Evolutionary conservation across 352 stramenopile species (phyloP).

Genomic region (Albugo laibachii): DNA sequence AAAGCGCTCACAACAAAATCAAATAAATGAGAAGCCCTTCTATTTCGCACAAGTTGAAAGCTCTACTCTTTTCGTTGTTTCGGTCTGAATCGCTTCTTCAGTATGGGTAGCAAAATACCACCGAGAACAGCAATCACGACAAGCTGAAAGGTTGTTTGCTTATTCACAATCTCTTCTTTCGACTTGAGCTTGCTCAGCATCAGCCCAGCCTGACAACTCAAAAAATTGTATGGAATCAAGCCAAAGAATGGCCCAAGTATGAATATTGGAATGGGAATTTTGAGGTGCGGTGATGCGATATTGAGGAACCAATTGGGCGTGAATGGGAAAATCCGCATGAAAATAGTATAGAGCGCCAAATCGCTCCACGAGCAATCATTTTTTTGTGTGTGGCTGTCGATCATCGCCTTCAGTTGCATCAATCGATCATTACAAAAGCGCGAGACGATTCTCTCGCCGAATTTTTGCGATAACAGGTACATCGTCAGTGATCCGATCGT

Average conservation of each 20-base stretch:
- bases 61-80: no score
- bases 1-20: constrained; percentile 12
- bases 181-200: constrained; percentile 50
- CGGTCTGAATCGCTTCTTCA: constrained; percentile 39
- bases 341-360: constrained; percentile 67
- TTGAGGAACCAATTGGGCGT: constrained; percentile 79
- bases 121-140: constrained; percentile 43
- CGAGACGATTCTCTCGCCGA: constrained; percentile 28
- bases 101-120: constrained; percentile 26
- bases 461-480: constrained; percentile 39
- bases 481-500: constrained; percentile 58
- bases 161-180: constrained; percentile 62
- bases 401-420: constrained; percentile 20
- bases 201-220: constrained; percentile 61
- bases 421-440: constrained; percentile 33
- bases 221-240: constrained; percentile 68
- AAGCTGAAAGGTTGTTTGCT: constrained; percentile 44
- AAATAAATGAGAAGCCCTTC: no score
- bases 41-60: no score
- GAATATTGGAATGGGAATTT: constrained; percentile 44
- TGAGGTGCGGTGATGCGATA: constrained; percentile 50
- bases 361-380: constrained; percentile 7
- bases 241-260: constrained; percentile 34
- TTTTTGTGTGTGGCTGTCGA: constrained; percentile 35
- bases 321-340: constrained; percentile 64